Evolutionary conservation across 176 grass and related monocot genomes (phyloP).

Genomic region (Bonia amplexicaulis): DNA sequence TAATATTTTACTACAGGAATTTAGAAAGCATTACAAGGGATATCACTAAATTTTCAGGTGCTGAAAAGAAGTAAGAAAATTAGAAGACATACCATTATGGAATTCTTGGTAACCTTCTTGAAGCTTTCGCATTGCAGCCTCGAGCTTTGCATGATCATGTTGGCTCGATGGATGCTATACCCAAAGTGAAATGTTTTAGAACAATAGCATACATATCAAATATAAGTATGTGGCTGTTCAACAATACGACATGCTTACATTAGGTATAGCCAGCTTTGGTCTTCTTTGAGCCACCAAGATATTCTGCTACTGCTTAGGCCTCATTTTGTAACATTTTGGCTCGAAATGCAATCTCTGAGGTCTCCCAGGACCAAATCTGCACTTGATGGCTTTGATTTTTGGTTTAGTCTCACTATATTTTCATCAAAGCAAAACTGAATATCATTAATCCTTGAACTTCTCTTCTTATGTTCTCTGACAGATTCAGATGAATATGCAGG

Average conservation of each 20-base stretch:
- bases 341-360: slow-evolving; percentile 21
- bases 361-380: slow-evolving; percentile 32
- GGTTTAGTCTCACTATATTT: too few species aligned
- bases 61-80: neutral
- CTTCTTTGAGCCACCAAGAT: slow-evolving; percentile 20
- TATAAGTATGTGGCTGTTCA: neutral
- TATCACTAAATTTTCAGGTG: neutral
- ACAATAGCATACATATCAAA: neutral
- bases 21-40: neutral
- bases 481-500: too few species aligned
- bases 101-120: slow-evolving; percentile 70
- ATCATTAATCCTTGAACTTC: too few species aligned
- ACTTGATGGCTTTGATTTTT: slow-evolving; percentile 2
- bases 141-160: slow-evolving; percentile 29
- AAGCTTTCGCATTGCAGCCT: slow-evolving; percentile 54
- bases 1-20: too few species aligned
- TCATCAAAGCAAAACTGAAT: too few species aligned
- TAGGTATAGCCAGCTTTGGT: slow-evolving; percentile 4
- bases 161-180: neutral
- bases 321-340: neutral
- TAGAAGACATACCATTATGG: slow-evolving; percentile 25
- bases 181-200: neutral
- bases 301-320: neutral
- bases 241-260: slow-evolving; percentile 20
- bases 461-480: too few species aligned